Percentiles rank a stretch among this genome's conserved stretches.
phyloP scores from a whole-genome alignment of 2,329 filamentous ascomycete genomes.

The Scedosporium dehoogii region DNA sequence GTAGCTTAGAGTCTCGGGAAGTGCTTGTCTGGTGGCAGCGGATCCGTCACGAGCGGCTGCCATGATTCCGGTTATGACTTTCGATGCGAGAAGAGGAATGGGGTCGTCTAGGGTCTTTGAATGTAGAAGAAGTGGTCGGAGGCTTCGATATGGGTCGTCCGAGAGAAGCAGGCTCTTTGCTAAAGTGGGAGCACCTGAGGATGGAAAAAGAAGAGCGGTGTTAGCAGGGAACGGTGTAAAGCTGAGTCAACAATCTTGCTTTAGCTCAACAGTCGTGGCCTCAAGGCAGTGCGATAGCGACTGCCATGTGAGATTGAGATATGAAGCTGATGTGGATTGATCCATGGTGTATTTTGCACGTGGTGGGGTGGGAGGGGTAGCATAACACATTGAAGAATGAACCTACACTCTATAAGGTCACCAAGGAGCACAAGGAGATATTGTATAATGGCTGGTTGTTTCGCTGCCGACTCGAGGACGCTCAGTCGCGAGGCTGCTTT shows the following conservation, averaged over 20 bases:
- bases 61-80: constrained; percentile 73
- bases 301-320: no score
- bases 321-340: not conserved
- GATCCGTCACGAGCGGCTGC: constrained; percentile 54
- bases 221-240: no score
- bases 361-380: no score
- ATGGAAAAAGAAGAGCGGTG: not conserved
- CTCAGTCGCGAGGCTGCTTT: constrained; percentile 46
- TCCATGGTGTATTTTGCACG: not conserved
- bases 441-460: constrained; percentile 83
- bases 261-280: no score
- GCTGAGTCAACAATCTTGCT: not conserved
- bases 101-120: constrained; percentile 66
- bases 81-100: constrained; percentile 81
- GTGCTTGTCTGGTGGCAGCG: constrained; percentile 59
- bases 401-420: constrained; percentile 35
- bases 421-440: constrained; percentile 85
- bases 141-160: constrained; percentile 68
- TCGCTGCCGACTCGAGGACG: constrained; percentile 76
- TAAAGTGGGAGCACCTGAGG: not conserved
- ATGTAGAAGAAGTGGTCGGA: constrained; percentile 74
- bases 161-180: constrained; percentile 56
- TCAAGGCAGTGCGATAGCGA: no score
- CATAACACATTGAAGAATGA: not conserved
- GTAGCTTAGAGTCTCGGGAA: constrained; percentile 78